Percentiles rank a stretch among this genome's conserved stretches.
Conservation (phyloP, 2,329 filamentous ascomycete genomes). For the Diplodia scrobiculata region DNA sequence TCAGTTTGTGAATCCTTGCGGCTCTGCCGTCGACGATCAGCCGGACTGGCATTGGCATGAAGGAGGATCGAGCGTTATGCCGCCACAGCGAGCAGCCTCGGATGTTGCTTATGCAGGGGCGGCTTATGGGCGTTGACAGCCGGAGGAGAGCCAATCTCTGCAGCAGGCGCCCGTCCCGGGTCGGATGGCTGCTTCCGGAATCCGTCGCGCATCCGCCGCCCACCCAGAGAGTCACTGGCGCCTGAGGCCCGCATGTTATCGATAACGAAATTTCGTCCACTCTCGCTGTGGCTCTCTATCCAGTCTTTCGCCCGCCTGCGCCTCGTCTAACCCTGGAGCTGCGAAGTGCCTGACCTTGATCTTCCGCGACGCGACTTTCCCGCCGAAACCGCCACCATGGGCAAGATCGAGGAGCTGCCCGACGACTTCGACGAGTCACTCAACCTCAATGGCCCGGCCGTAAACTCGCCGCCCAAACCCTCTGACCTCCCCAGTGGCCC, state of each 20-base stretch:
- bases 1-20: neutral
- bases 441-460: conserved; percentile 42
- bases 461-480: neutral
- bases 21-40: conserved; percentile 16
- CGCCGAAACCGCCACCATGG: conserved; percentile 33
- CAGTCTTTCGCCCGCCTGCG: conserved; percentile 1
- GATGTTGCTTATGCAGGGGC: conserved; percentile 3
- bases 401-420: conserved; percentile 53
- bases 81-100: neutral
- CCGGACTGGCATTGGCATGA: conserved; percentile 3
- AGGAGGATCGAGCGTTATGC: conserved; percentile 6
- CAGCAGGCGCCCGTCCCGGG: conserved; percentile 1
- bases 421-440: conserved; percentile 55
- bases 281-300: neutral
- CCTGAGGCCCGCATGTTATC: conserved; percentile 19
- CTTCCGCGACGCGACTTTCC: neutral
- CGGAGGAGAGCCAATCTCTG: conserved; percentile 6
- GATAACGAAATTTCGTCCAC: conserved; percentile 22
- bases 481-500: conserved; percentile 8
- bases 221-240: neutral
- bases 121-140: neutral
- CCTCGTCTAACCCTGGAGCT: conserved; percentile 1
- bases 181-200: conserved; percentile 6
- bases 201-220: conserved; percentile 1
- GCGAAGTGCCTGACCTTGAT: neutral